These are phyloP conservation scores for Aspergillus baeticus DNA, from an alignment of 495 filamentous ascomycete genomes.

Conservation along the genomic window DNA sequence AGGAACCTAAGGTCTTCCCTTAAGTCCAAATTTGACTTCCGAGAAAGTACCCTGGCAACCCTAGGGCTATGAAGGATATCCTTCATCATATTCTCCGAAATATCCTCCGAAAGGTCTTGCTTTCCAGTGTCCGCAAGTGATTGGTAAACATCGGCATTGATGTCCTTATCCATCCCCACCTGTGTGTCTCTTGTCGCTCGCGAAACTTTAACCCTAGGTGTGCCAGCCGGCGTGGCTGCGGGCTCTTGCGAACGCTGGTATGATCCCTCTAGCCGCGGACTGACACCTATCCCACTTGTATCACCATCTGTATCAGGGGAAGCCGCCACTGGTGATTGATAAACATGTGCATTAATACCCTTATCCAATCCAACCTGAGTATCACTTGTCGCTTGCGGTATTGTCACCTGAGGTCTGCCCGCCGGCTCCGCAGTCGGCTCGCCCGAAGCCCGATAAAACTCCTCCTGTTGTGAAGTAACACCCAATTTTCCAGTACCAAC, in stretches of 20 bases:
- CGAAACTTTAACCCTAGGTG: conserved; percentile 60
- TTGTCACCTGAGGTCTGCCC: conserved; percentile 55
- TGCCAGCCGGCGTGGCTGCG: conserved; percentile 48
- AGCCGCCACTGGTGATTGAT: conserved; percentile 38
- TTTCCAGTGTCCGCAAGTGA: conserved; percentile 29
- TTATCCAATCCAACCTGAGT: conserved; percentile 38
- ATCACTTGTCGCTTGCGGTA: conserved; percentile 54
- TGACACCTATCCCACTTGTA: conserved; percentile 30
- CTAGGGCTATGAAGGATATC: conserved; percentile 61
- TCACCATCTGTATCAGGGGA: background rate
- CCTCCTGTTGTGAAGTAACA: conserved; percentile 54
- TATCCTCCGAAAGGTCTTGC: conserved; percentile 30
- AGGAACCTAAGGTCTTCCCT: conserved; percentile 12
- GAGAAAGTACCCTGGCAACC: conserved; percentile 54
- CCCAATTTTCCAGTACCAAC: conserved; percentile 23
- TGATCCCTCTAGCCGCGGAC: conserved; percentile 58
- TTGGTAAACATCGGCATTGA: conserved; percentile 61
- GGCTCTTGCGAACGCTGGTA: conserved; percentile 49
- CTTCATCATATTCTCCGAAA: conserved; percentile 57
- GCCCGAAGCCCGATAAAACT: conserved; percentile 54
- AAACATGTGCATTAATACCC: conserved; percentile 58
- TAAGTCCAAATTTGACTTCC: too few relatives aligned
- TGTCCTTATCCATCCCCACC: conserved; percentile 31
- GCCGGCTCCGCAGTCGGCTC: conserved; percentile 48
- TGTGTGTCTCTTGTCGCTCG: conserved; percentile 49